phyloP scores from a whole-genome alignment of 2,329 filamentous ascomycete genomes.

The Cytospora leucostoma region DNA sequence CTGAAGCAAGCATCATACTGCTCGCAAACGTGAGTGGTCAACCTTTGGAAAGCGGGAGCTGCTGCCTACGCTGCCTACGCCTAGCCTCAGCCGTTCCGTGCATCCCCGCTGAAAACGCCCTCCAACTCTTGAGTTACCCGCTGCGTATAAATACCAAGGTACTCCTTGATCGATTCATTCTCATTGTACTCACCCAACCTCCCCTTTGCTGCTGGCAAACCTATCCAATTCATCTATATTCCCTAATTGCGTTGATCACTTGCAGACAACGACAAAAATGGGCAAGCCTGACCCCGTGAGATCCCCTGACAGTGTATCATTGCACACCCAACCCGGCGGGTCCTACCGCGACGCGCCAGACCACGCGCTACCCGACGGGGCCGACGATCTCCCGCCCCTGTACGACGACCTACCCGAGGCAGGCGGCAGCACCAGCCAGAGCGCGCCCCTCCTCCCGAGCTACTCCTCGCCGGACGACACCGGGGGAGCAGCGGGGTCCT shows the following conservation, averaged over 20 bases:
- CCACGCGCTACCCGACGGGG: slow-evolving; percentile 24
- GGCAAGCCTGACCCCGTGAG: slow-evolving; percentile 29
- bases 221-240: background rate
- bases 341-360: slow-evolving; percentile 42
- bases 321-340: slow-evolving; percentile 35
- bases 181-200: background rate
- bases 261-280: slow-evolving; percentile 26
- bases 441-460: slow-evolving; percentile 32
- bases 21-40: too few relatives aligned
- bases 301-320: slow-evolving; percentile 34
- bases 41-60: too few relatives aligned
- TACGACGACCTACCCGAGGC: slow-evolving; percentile 43
- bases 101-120: too few relatives aligned
- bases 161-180: background rate
- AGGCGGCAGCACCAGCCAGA: slow-evolving; percentile 25
- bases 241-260: background rate
- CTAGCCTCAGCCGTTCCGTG: background rate
- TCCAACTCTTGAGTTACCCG: too few relatives aligned
- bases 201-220: background rate
- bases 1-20: too few relatives aligned
- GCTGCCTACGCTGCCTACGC: background rate
- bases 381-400: slow-evolving; percentile 48
- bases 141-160: too few relatives aligned
- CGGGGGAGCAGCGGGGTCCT: too few relatives aligned
- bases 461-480: background rate